phyloP scores from a whole-genome alignment of 2,329 filamentous ascomycete species.

The Trichoderma brevicompactum region DNA sequence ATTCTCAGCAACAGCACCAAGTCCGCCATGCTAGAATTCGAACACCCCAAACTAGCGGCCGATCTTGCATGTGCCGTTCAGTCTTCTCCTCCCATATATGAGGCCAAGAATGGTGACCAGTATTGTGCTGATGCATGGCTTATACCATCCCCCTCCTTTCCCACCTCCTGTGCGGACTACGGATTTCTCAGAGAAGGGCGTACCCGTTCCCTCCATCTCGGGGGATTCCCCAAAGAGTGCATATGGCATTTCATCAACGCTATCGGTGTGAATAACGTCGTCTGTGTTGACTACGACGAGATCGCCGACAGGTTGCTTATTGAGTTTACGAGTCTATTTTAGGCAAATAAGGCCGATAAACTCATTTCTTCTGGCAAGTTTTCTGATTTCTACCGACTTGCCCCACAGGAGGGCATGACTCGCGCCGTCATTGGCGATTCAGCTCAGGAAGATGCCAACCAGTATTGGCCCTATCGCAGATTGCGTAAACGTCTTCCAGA shows the following conservation, averaged over 20 bases:
- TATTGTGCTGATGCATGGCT: conserved; percentile 22
- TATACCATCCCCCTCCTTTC: conserved; percentile 30
- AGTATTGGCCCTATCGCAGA: rapidly evolving
- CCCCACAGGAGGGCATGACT: not conserved
- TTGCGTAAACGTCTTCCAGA: not conserved
- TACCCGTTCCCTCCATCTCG: conserved; percentile 31
- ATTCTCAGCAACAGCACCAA: not conserved
- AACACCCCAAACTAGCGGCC: not conserved
- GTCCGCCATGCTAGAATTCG: conserved; percentile 35
- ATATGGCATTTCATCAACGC: conserved; percentile 35
- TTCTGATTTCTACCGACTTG: not conserved
- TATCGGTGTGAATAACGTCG: conserved; percentile 30
- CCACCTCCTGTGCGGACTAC: not conserved
- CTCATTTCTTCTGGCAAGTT: conserved; percentile 6
- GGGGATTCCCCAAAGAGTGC: conserved; percentile 30
- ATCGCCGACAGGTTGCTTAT: conserved; percentile 25
- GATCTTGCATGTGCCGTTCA: not conserved
- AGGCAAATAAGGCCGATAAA: conserved; percentile 13
- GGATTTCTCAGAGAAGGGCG: not conserved
- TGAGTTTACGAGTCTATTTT: conserved; percentile 33
- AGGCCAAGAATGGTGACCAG: not conserved
- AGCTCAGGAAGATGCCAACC: not conserved
- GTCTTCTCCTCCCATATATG: not conserved
- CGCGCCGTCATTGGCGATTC: not conserved
- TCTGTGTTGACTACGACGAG: not conserved